Conservation (phyloP, 345 rosid species). For the Bruguiera gymnorhiza region DNA sequence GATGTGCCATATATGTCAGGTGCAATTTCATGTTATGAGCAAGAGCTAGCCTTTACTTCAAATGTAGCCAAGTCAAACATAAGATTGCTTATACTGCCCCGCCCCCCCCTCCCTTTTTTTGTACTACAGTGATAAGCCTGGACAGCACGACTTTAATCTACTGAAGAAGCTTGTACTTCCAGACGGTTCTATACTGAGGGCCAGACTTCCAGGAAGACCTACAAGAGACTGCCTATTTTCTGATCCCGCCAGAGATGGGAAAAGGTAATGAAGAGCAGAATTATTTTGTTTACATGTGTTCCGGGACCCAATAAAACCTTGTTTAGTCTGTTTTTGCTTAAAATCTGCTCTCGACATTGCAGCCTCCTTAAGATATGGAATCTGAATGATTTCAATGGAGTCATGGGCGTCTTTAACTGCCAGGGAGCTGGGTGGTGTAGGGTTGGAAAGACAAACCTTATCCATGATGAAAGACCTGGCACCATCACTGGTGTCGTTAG, state of each 20-base stretch:
- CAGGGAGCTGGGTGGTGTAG: constrained; percentile 75
- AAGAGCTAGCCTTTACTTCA: neutral
- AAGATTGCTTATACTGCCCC: neutral
- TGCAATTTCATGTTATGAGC: constrained; percentile 15
- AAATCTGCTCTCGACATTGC: constrained; percentile 10
- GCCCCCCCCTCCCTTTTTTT: neutral
- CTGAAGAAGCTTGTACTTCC: constrained; percentile 63
- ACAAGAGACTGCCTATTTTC: constrained; percentile 61
- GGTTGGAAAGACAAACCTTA: constrained; percentile 51
- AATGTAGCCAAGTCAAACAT: neutral
- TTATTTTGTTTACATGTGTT: neutral
- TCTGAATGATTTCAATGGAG: constrained; percentile 54
- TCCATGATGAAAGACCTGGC: constrained; percentile 58
- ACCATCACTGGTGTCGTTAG: constrained; percentile 45
- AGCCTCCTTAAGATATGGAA: constrained; percentile 69
- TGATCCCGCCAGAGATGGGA: constrained; percentile 63
- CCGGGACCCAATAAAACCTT: neutral
- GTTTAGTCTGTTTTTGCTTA: neutral
- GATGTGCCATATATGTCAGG: constrained; percentile 65
- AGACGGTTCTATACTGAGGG: constrained; percentile 64
- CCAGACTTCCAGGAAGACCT: constrained; percentile 69
- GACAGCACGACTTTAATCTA: constrained; percentile 60
- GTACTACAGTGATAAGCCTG: constrained; percentile 58
- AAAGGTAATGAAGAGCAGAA: constrained; percentile 33
- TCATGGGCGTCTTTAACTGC: constrained; percentile 59